A percentile compares a stretch with the other conserved stretches of the same genome.
phyloP scores from a whole-genome alignment of 495 filamentous ascomycete species.

The Talaromyces borbonicus region DNA sequence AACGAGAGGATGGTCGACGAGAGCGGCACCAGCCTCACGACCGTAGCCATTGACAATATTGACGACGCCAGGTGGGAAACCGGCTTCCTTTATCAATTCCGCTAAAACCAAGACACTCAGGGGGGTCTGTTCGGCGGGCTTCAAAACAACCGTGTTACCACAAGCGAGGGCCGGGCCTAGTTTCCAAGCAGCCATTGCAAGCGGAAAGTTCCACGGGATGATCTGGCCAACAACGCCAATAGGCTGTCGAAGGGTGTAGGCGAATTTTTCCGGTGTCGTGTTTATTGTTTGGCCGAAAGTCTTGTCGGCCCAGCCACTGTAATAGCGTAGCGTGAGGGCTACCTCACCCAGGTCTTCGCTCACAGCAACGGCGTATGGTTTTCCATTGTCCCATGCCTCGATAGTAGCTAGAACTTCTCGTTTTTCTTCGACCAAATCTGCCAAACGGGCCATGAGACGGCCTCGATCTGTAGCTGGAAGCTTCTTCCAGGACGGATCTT shows the following conservation, averaged over 20 bases:
- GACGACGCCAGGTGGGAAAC: constrained; percentile 85
- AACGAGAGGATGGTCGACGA: constrained; percentile 65
- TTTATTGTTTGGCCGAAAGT: constrained; percentile 81
- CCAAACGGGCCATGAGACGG: constrained; percentile 61
- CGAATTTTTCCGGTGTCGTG: constrained; percentile 65
- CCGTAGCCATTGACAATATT: constrained; percentile 85
- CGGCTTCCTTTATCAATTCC: constrained; percentile 73
- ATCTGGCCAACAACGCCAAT: constrained; percentile 88
- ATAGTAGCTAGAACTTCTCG: constrained; percentile 70
- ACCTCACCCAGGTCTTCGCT: constrained; percentile 66
- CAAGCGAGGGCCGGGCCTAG: constrained; percentile 82
- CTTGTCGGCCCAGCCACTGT: constrained; percentile 85
- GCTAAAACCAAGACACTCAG: constrained; percentile 77
- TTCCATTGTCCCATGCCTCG: constrained; percentile 91
- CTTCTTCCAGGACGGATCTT: constrained; percentile 66
- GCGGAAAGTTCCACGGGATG: constrained; percentile 85
- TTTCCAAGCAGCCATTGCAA: constrained; percentile 90
- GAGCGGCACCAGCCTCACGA: constrained; percentile 64
- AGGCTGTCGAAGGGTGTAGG: constrained; percentile 80
- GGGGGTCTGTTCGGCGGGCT: constrained; percentile 91
- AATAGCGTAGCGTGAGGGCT: constrained; percentile 67
- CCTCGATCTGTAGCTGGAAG: constrained; percentile 65
- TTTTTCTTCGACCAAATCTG: constrained; percentile 59
- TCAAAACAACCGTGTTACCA: constrained; percentile 83
- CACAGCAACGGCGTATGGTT: constrained; percentile 63